These are phyloP conservation scores for Flaveria ramosissima DNA, from an alignment of 129 eudicot species.

Conservation along the genomic window DNA sequence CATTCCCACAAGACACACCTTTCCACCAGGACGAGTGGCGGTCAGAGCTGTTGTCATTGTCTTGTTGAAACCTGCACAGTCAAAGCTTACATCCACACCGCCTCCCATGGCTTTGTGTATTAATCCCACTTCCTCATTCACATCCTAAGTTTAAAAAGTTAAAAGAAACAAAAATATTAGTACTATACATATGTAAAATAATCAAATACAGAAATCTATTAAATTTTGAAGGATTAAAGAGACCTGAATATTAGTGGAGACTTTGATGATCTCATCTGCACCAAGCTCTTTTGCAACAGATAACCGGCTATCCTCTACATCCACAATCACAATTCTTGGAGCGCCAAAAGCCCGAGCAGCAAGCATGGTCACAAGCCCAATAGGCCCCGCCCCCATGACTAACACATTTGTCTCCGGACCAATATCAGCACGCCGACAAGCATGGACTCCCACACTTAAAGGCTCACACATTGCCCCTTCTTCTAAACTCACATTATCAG, in stretches of 20 bases:
- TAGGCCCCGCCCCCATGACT: conserved; percentile 75
- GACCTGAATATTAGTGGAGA: conserved; percentile 62
- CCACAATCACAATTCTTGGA: conserved; percentile 59
- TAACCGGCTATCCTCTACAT: conserved; percentile 60
- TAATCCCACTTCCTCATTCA: conserved; percentile 44
- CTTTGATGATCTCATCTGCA: conserved; percentile 59
- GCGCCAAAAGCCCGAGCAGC: conserved; percentile 82
- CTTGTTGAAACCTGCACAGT: conserved; percentile 75
- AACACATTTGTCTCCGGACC: conserved; percentile 64
- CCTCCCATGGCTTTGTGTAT: conserved; percentile 61
- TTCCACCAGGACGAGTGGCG: conserved; percentile 66
- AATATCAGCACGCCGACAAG: conserved; percentile 66
- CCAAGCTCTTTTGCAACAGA: conserved; percentile 71
- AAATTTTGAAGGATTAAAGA: background rate
- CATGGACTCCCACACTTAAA: conserved; percentile 70
- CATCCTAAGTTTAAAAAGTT: conserved; percentile 38
- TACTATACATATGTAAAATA: conserved; percentile 2
- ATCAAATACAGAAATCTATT: background rate
- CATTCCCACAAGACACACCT: conserved; percentile 73
- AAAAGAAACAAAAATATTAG: background rate
- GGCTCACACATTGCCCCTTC: conserved; percentile 91
- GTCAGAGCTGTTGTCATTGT: conserved; percentile 66
- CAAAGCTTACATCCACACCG: conserved; percentile 62
- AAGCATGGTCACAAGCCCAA: conserved; percentile 66
- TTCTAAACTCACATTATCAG: conserved; percentile 65